A percentile compares a stretch with the other conserved stretches of the same genome.
These are phyloP conservation scores for Teratosphaeria gauchensis DNA, from an alignment of 2,329 filamentous ascomycete genomes.

Conservation along the genomic window DNA sequence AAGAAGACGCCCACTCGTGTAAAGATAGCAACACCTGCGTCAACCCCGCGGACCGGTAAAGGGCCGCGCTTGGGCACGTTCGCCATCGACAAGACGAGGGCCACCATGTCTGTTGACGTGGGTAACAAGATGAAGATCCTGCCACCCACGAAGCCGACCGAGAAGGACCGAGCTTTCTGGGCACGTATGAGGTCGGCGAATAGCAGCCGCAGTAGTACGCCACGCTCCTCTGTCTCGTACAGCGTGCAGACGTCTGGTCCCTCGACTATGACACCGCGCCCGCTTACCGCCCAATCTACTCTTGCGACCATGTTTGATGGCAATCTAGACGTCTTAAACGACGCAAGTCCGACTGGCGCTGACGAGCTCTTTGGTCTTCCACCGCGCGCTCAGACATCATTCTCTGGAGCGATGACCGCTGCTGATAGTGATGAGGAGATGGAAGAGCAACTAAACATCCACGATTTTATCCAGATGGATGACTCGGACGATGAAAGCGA, in stretches of 20 bases:
- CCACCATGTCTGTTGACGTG: slow-evolving; percentile 11
- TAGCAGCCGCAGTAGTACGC: slow-evolving; percentile 22
- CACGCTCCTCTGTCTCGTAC: slow-evolving; percentile 17
- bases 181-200: slow-evolving; percentile 18
- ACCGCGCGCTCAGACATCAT: slow-evolving; percentile 39
- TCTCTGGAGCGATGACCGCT: slow-evolving; percentile 41
- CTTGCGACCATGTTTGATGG: slow-evolving; percentile 25
- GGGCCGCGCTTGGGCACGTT: slow-evolving; percentile 18
- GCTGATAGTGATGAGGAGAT: slow-evolving; percentile 11
- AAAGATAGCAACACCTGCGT: slow-evolving; percentile 2
- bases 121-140: slow-evolving; percentile 11
- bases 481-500: slow-evolving; percentile 16
- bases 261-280: slow-evolving; percentile 5
- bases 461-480: slow-evolving; percentile 19
- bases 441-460: slow-evolving; percentile 14
- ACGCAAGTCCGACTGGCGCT: slow-evolving; percentile 43
- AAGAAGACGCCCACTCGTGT: neutral
- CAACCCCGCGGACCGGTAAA: slow-evolving; percentile 8
- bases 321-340: slow-evolving; percentile 57
- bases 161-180: slow-evolving; percentile 22
- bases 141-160: slow-evolving; percentile 11
- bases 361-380: slow-evolving; percentile 31
- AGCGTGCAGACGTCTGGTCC: slow-evolving; percentile 10
- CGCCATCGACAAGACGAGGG: slow-evolving; percentile 17
- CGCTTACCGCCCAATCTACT: slow-evolving; percentile 25